Base-by-base conservation (phyloP, 176 grass and related monocot genomes). In the sorghum (Sorghum bicolor) region DNA sequence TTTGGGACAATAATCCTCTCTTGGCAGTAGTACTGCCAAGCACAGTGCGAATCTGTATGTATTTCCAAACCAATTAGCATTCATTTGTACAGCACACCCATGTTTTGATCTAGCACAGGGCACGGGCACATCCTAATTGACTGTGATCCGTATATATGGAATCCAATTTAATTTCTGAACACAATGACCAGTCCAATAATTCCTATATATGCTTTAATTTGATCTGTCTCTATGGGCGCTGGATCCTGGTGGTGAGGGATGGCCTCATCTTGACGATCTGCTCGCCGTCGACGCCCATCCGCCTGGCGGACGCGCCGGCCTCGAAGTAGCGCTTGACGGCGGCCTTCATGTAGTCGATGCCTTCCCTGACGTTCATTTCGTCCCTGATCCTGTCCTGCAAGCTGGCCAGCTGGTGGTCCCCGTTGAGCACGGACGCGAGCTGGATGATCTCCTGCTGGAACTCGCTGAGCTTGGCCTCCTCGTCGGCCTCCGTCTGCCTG, bases 231-330 rank as follows among this genome's bases (percentile, higher is more conserved):
- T 88, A 98, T 19, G 96, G 91, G 32, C 70, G 64, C 40, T 58
- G 34, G 0, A 64, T 80, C 80, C 93, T 80, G 69, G 93, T 94
- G 24, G 93, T 99, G 34, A 99, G 87, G 1, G 96, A 99, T 0
- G 96, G 96, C 81, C 96, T 95, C 96, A 99, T 99, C 86, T 95
- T 82, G 81, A 99, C 93, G 25, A 99, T 96, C 69, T 96, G 93
- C 43, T 96, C 96, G 5, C 86, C 87, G 60, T 92, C 67, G 13
- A 94, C 89, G 32, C 91, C 96, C 96, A 97, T 94, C 68, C 58
- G 81, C 86, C 86, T 92, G 17, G 96, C 93, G 1, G 73, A 85
- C 36, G 66, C 77, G 80, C 96, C 91, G 1, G 96, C 93, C 87
- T 96, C 87, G 19, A 99, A 96, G 88, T 91, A 99, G 5, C 85